Evolutionary conservation across 306 rosid species (phyloP), one percentile per base, ranked within the genome.

Genomic region (Quercus rubra): DNA sequence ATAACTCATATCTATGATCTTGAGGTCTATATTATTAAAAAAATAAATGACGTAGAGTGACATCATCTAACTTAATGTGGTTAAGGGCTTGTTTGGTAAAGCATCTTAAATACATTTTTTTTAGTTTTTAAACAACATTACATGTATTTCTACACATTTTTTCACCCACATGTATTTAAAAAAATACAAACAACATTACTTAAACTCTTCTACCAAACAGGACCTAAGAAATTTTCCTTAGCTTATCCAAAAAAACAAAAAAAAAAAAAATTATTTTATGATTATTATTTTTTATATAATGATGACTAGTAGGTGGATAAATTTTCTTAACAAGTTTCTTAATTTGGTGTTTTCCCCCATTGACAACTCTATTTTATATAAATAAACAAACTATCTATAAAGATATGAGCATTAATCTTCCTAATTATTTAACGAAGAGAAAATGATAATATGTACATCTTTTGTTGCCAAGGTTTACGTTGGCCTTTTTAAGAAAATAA

Each of bases 11-110:
- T 61, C 5, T 25, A 1, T 18, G 13, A 62, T 62, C 68, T 13
- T 27, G 33, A 25, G 68, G 68, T 13, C 5, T 62, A 27, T 31
- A 27, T 62, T 62, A 62, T 13, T 41, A 41, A 41, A 27, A 13
- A 62, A 13, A 28, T 2, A 56, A 46, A 70, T 81, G 80, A 81
- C 80, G 70, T n/a, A 9, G 46, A 5, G 62, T 81, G 84, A 81
- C 71, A 75, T 49, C 5, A 28, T 75, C 64, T 81, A 20, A 52
- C 55, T 31, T 71, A 20, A 33, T 66, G n/a, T 23, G 15, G 33
- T 23, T 23, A 23, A 23, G 23, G 23, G 23, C 23, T 1, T 23
- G 23, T 23, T 23, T 23, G 23, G 23, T 23, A 23, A 23, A 23
- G 23, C 23, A 23, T 23, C 23, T 23, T 23, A 23, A 23, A 23